Percentiles rank a stretch among this genome's conserved stretches.
These are phyloP conservation scores for Coccomyxa subellipsoidea DNA, from an alignment of 163 green algal genomes.

Conservation along the genomic window DNA sequence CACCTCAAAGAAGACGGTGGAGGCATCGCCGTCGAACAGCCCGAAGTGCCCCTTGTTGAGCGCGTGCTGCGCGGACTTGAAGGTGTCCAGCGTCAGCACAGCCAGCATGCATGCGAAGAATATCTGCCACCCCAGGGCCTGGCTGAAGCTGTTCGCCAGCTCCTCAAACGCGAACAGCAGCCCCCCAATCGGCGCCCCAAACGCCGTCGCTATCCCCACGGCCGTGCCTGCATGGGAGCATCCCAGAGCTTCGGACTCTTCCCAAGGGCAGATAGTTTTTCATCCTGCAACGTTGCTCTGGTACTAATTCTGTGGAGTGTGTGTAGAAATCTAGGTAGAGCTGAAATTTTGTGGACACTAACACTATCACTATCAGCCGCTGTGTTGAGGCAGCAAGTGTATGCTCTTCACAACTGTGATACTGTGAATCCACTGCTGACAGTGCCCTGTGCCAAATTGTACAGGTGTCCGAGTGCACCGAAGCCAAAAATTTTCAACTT, in stretches of 20 bases:
- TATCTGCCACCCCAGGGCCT: conserved; percentile 62
- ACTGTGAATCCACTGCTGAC: too few relatives aligned
- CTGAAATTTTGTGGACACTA: too few relatives aligned
- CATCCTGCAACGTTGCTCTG: too few relatives aligned
- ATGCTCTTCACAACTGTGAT: too few relatives aligned
- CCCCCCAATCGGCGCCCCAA: conserved; percentile 82
- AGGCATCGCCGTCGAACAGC: conserved; percentile 68
- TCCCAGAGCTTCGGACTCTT: neutral
- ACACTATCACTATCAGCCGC: too few relatives aligned
- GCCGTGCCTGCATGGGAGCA: conserved; percentile 56
- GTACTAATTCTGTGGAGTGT: too few relatives aligned
- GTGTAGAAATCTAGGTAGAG: too few relatives aligned
- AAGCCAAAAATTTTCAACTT: too few relatives aligned
- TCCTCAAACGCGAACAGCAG: conserved; percentile 93
- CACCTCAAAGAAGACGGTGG: conserved; percentile 60
- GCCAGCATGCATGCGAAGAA: conserved; percentile 86
- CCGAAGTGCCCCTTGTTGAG: conserved; percentile 66
- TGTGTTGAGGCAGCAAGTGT: too few relatives aligned
- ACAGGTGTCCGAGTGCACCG: too few relatives aligned
- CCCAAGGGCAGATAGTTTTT: too few relatives aligned
- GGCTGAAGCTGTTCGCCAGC: conserved; percentile 84
- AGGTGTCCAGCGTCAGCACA: conserved; percentile 69
- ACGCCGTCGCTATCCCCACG: conserved; percentile 80
- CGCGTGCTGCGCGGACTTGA: conserved; percentile 57
- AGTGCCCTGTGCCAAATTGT: too few relatives aligned